Evolutionary conservation across 139 green algal genomes (phyloP).

Genomic region (Tetradesmus lagerheimii): DNA sequence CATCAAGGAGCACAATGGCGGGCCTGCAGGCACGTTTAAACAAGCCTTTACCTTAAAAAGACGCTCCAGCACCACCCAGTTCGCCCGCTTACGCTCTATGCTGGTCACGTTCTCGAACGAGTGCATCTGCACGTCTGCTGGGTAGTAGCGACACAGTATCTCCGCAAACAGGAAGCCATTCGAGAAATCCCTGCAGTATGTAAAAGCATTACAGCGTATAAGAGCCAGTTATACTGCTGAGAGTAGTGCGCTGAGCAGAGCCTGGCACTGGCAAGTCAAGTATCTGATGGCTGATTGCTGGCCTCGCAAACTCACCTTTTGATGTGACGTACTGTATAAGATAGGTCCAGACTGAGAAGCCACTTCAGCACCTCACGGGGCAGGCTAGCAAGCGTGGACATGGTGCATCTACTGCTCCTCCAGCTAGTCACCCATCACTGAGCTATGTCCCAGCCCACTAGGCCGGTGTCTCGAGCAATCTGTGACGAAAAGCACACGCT

Average conservation of each 20-base stretch:
- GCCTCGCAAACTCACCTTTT: conserved; percentile 51
- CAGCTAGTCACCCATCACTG: neutral
- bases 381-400: conserved; percentile 47
- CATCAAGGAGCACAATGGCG: neutral
- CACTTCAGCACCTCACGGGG: conserved; percentile 66
- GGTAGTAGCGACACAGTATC: conserved; percentile 78
- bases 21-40: neutral
- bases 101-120: conserved; percentile 79
- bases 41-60: conserved; percentile 72
- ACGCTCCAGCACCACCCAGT: conserved; percentile 78
- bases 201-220: too few relatives aligned
- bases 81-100: conserved; percentile 73
- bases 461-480: neutral
- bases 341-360: conserved; percentile 72
- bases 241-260: neutral
- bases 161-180: conserved; percentile 83
- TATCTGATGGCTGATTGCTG: neutral
- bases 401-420: neutral
- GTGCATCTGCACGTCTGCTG: conserved; percentile 78
- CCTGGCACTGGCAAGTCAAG: neutral
- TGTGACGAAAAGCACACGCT: too few relatives aligned
- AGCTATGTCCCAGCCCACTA: neutral
- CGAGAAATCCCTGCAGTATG: conserved; percentile 61
- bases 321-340: conserved; percentile 67
- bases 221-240: neutral